phyloP scores from a whole-genome alignment of 2,329 filamentous ascomycete genomes.

The Aspergillus phoenicis region DNA sequence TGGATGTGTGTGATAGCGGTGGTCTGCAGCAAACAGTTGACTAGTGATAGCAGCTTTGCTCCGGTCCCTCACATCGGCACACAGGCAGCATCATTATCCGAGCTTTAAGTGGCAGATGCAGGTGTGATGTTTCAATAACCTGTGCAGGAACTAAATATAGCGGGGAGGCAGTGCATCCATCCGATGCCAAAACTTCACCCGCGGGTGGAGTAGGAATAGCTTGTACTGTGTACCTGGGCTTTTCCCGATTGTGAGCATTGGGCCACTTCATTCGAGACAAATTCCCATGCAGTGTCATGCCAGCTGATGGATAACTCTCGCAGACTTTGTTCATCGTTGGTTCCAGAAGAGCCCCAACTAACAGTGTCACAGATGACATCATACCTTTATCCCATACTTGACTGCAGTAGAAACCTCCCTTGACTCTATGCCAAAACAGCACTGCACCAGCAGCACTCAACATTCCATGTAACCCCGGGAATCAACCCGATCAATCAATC shows the following conservation, averaged over 20 bases:
- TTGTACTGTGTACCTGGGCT: not conserved
- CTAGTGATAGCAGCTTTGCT: not conserved
- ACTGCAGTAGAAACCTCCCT: no score
- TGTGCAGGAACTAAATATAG: conserved; percentile 16
- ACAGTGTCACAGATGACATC: not conserved
- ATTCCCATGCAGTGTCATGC: not conserved
- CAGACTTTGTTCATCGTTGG: not conserved
- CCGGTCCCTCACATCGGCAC: not conserved
- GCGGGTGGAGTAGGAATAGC: not conserved
- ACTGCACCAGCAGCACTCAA: no score
- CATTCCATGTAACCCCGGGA: not conserved
- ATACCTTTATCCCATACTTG: not conserved
- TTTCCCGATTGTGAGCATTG: not conserved
- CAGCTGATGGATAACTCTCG: not conserved
- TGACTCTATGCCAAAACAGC: no score
- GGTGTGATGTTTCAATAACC: conserved; percentile 2
- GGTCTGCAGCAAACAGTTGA: not conserved
- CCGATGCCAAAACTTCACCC: not conserved
- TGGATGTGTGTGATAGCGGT: not conserved
- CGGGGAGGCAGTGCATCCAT: conserved; percentile 14
- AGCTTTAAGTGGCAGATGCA: conserved; percentile 6
- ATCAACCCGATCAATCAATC: not conserved
- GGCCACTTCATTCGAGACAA: not conserved
- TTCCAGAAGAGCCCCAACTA: not conserved
- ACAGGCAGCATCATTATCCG: conserved; percentile 19